Evolutionary conservation across 352 stramenopile genomes (phyloP).

Genomic region (Plasmopara halstedii): DNA sequence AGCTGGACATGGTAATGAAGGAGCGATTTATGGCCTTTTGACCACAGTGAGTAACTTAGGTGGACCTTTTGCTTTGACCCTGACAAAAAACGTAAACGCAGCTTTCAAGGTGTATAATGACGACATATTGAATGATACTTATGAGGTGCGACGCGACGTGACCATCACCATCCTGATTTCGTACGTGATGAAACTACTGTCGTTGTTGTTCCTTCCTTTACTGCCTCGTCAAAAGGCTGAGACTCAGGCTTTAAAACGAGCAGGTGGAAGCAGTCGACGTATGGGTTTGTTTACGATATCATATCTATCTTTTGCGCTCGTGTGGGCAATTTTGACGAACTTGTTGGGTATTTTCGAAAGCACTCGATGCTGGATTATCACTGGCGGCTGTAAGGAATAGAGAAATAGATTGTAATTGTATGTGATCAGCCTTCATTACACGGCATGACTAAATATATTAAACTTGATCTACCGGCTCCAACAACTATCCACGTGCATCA

Average conservation of each 20-base stretch:
- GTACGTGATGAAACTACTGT: constrained; percentile 38
- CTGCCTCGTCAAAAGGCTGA: constrained; percentile 41
- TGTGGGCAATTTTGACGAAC: constrained; percentile 41
- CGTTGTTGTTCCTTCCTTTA: constrained; percentile 30
- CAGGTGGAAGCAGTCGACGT: constrained; percentile 28
- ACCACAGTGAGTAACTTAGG: constrained; percentile 49
- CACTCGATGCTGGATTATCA: constrained; percentile 45
- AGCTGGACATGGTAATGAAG: constrained; percentile 45
- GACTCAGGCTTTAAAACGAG: constrained; percentile 33
- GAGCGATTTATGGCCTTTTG: constrained; percentile 42
- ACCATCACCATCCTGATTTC: constrained; percentile 50
- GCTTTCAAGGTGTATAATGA: constrained; percentile 39
- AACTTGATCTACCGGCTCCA: no score
- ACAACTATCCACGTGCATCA: no score
- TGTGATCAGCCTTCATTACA: no score
- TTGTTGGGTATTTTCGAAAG: constrained; percentile 39
- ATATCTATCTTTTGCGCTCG: constrained; percentile 32
- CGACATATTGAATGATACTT: constrained; percentile 38
- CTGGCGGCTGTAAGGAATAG: constrained; percentile 32
- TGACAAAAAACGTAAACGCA: constrained; percentile 46
- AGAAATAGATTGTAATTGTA: no score
- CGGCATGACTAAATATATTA: no score
- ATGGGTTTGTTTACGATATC: constrained; percentile 33
- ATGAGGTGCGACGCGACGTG: constrained; percentile 39
- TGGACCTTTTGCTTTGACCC: constrained; percentile 32